Evolutionary conservation across 1,284 basidiomycete genomes (phyloP).

Genomic region (Cryptococcus sp.): DNA sequence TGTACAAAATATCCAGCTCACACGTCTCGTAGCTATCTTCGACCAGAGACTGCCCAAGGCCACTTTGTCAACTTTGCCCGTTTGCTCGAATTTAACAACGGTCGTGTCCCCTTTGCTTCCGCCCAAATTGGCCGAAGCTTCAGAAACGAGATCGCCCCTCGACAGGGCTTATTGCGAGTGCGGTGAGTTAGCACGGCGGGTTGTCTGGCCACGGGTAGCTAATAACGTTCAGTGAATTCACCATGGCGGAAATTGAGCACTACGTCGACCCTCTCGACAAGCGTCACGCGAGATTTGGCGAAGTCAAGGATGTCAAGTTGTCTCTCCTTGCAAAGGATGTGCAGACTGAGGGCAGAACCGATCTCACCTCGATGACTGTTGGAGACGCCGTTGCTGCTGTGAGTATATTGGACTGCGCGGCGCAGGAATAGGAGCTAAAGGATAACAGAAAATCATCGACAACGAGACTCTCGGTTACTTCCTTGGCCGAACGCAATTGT

Average conservation of each 20-base stretch:
- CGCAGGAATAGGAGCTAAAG: too few species aligned
- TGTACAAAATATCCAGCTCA: background rate
- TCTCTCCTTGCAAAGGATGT: constrained; percentile 79
- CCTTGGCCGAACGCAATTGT: constrained; percentile 86
- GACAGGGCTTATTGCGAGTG: constrained; percentile 92
- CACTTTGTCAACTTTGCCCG: constrained; percentile 99
- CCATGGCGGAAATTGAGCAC: constrained; percentile 99
- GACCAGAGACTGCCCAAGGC: constrained; percentile 97
- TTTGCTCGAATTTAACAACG: constrained; percentile 97
- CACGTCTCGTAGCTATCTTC: constrained; percentile 68
- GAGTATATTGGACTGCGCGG: constrained; percentile 4
- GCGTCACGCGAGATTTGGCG: constrained; percentile 77
- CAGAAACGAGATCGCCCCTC: constrained; percentile 97
- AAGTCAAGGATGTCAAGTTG: constrained; percentile 75
- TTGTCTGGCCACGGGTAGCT: background rate
- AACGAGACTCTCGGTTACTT: constrained; percentile 99
- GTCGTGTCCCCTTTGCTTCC: constrained; percentile 91
- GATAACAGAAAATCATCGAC: constrained; percentile 73
- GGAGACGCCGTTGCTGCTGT: constrained; percentile 79
- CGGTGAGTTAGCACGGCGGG: constrained; percentile 48
- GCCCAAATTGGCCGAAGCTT: constrained; percentile 96
- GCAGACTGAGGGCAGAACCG: constrained; percentile 74
- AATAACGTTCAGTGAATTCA: constrained; percentile 72
- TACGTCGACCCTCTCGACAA: constrained; percentile 96
- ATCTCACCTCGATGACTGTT: constrained; percentile 69